phyloP scores from a whole-genome alignment of 2,329 filamentous ascomycete genomes.

The Clonostachys sp. region DNA sequence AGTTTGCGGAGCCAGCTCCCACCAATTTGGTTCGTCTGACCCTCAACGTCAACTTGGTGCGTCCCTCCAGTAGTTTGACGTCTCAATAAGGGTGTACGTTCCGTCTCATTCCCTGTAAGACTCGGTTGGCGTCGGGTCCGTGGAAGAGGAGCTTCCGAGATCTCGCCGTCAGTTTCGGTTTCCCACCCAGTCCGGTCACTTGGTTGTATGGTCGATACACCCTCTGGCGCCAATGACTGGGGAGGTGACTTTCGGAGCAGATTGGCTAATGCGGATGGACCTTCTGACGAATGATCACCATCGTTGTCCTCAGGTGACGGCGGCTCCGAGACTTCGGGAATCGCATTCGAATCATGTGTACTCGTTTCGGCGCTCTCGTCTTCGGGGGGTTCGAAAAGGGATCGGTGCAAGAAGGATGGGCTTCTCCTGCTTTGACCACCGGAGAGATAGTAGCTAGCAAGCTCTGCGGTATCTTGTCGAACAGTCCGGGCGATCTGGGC shows the following conservation, averaged over 20 bases:
- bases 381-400: conserved; percentile 15
- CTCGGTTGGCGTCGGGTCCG: not conserved
- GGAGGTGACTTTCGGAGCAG: conserved; percentile 39
- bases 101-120: not conserved
- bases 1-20: conserved; percentile 27
- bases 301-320: conserved; percentile 33
- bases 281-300: conserved; percentile 12
- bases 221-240: conserved; percentile 11
- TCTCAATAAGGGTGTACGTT: conserved; percentile 39
- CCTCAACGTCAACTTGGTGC: conserved; percentile 39
- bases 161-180: too few species aligned
- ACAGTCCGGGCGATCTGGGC: conserved; percentile 73
- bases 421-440: conserved; percentile 44
- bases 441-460: conserved; percentile 77
- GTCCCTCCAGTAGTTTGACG: conserved; percentile 20
- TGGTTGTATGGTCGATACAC: not conserved
- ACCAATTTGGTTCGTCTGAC: conserved; percentile 33
- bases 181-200: too few species aligned
- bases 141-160: too few species aligned
- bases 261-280: conserved; percentile 34
- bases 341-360: conserved; percentile 36
- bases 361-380: conserved; percentile 6
- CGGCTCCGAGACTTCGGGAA: conserved; percentile 58
- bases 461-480: conserved; percentile 80
- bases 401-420: conserved; percentile 39